Evolutionary conservation across 2,329 filamentous ascomycete genomes (phyloP).

Genomic region (Ophiostoma pallidulum): DNA sequence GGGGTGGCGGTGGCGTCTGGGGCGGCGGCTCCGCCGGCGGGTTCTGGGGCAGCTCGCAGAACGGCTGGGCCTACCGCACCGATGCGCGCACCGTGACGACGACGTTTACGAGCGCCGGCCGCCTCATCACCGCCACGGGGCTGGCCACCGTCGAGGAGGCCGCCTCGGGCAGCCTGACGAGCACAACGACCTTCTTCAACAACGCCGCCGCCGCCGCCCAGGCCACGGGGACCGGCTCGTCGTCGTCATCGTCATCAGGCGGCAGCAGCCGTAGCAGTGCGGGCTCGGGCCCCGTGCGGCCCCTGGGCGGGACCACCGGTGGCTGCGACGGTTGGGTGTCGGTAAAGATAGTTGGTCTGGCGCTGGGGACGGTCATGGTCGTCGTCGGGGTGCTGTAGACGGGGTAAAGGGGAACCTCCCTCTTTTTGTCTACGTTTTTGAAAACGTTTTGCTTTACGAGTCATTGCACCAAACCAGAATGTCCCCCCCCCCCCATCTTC

Average conservation of each 20-base stretch:
- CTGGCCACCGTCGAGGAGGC: conserved; percentile 24
- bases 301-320: background rate
- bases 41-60: conserved; percentile 26
- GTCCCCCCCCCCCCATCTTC: too few relatives aligned
- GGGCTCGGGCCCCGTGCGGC: conserved; percentile 1
- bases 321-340: conserved; percentile 8
- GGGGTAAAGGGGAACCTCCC: background rate
- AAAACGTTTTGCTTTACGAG: background rate
- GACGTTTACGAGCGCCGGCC: conserved; percentile 18
- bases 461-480: too few relatives aligned
- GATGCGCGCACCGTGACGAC: conserved; percentile 26
- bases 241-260: background rate
- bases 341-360: conserved; percentile 20
- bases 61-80: conserved; percentile 31
- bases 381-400: conserved; percentile 22
- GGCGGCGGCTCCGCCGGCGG: conserved; percentile 28
- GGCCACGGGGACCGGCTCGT: too few relatives aligned
- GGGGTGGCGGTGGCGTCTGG: conserved; percentile 14
- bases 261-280: conserved; percentile 4
- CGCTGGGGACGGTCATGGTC: conserved; percentile 23
- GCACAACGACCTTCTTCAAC: conserved; percentile 21
- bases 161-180: conserved; percentile 23
- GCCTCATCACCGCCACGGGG: conserved; percentile 20
- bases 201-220: conserved; percentile 1
- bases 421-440: background rate